A percentile compares a stretch with the other conserved stretches of the same genome.
These are phyloP conservation scores for Pseudopediastrum boryanum DNA, from an alignment of 139 green algal species.

Conservation along the genomic window DNA sequence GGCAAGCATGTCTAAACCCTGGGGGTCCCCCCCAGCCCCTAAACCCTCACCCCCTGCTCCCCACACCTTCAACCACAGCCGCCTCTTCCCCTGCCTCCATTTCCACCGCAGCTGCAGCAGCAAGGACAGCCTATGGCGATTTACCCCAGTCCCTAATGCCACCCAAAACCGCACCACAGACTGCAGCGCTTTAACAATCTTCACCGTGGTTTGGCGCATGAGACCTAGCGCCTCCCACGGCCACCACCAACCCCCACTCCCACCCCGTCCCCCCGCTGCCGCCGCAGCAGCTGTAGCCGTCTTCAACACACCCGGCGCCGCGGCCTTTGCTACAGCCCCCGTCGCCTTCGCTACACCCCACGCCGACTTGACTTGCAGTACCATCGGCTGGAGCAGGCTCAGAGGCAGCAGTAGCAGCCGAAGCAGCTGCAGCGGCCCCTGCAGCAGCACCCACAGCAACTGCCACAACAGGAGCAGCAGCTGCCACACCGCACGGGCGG, in stretches of 20 bases:
- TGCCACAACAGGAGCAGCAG: constrained; percentile 8
- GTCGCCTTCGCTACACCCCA: too few species aligned
- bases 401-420: constrained; percentile 21
- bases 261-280: not conserved
- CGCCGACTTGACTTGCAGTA: too few species aligned
- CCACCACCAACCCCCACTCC: constrained; percentile 1
- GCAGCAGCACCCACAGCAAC: not conserved
- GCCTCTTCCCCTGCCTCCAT: too few species aligned
- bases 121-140: constrained; percentile 20
- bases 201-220: constrained; percentile 12
- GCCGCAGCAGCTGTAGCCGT: not conserved
- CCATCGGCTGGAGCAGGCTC: not conserved
- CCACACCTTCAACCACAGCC: too few species aligned
- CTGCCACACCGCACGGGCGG: too few species aligned
- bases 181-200: constrained; percentile 8
- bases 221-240: constrained; percentile 16
- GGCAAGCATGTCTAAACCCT: too few species aligned
- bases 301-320: not conserved
- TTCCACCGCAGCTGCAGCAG: too few species aligned
- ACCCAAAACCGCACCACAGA: constrained; percentile 32
- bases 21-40: too few species aligned
- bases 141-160: constrained; percentile 7
- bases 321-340: constrained; percentile 5
- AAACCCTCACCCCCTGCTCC: too few species aligned
- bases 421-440: not conserved